phyloP scores from a whole-genome alignment of 768 basidiomycete species.

The Lentinula sp. region DNA sequence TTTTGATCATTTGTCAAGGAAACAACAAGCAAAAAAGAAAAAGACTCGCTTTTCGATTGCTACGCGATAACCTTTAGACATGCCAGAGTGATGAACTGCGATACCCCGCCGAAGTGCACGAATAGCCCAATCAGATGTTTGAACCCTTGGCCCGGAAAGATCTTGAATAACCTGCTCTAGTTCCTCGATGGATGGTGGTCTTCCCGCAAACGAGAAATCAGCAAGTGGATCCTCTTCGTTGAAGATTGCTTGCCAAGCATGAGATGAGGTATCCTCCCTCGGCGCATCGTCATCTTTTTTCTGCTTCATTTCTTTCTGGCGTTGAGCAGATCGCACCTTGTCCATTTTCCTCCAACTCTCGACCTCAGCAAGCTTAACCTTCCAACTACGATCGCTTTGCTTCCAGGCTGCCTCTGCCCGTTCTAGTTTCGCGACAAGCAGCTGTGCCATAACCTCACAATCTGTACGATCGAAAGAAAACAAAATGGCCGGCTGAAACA shows the following conservation, averaged over 20 bases:
- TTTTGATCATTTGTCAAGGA: not conserved
- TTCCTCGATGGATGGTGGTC: constrained; percentile 36
- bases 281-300: constrained; percentile 24
- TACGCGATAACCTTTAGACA: constrained; percentile 56
- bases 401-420: constrained; percentile 47
- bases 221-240: not conserved
- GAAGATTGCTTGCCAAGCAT: constrained; percentile 14
- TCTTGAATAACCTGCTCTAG: constrained; percentile 40
- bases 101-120: constrained; percentile 51
- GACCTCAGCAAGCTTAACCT: constrained; percentile 43
- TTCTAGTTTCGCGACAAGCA: constrained; percentile 29
- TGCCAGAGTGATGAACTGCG: constrained; percentile 65
- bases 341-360: constrained; percentile 39
- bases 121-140: constrained; percentile 36
- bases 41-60: constrained; percentile 48
- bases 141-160: constrained; percentile 27
- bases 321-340: constrained; percentile 42
- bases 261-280: constrained; percentile 9
- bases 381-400: constrained; percentile 37
- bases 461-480: constrained; percentile 59
- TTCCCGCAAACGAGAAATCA: constrained; percentile 29
- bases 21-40: not conserved
- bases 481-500: constrained; percentile 52
- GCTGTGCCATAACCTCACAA: constrained; percentile 48
- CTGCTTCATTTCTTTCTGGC: constrained; percentile 32